A percentile compares a stretch with the other conserved stretches of the same genome.
These are phyloP conservation scores for Thymus quinquecostatus DNA, from an alignment of 257 asterid genomes.

Conservation along the genomic window DNA sequence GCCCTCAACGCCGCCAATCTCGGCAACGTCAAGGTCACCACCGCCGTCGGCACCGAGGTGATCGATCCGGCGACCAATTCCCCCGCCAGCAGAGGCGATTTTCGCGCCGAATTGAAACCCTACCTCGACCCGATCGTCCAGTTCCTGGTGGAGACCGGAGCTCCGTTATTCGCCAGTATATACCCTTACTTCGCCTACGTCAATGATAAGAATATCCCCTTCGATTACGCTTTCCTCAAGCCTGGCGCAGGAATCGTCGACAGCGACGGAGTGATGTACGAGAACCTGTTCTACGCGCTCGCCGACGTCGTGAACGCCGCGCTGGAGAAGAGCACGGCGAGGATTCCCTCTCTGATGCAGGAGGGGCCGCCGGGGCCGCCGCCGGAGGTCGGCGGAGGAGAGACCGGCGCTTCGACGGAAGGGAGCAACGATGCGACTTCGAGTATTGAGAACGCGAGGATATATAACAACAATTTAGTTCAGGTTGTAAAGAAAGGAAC, in stretches of 20 bases:
- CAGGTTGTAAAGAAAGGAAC: conserved; percentile 33
- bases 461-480: conserved; percentile 31
- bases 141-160: conserved; percentile 8
- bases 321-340: conserved; percentile 25
- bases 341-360: background rate
- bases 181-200: conserved; percentile 38
- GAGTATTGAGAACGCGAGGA: conserved; percentile 20
- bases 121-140: conserved; percentile 21
- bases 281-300: conserved; percentile 30
- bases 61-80: background rate
- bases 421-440: conserved; percentile 1
- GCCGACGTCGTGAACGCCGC: conserved; percentile 24
- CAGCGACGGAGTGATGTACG: conserved; percentile 10
- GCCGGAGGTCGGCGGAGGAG: conserved; percentile 24
- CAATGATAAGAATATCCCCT: background rate
- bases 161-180: conserved; percentile 33
- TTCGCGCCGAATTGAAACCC: conserved; percentile 19
- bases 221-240: conserved; percentile 19
- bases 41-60: conserved; percentile 9
- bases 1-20: conserved; percentile 28
- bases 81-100: conserved; percentile 29
- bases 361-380: background rate
- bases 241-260: background rate
- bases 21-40: conserved; percentile 28
- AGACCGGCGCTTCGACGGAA: conserved; percentile 31